Base-by-base conservation (phyloP, 768 basidiomycete species). In the Russula sp. region DNA sequence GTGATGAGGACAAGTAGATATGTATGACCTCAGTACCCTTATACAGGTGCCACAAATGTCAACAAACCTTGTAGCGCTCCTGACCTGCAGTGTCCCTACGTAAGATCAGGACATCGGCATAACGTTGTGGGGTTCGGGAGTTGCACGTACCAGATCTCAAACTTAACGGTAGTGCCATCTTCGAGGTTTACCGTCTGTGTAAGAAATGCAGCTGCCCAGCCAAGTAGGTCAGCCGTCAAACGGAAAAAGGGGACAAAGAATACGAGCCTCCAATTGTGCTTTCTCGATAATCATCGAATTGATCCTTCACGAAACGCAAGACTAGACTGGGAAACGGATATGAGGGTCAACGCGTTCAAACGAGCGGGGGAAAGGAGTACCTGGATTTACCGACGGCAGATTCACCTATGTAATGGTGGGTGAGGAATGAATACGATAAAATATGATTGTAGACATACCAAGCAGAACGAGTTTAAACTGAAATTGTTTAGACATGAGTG, bases 371-470 rank as follows among this genome's bases (percentile, higher is more conserved):
- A 37, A n/a, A 56, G 34, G 66, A 60, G 59, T 75, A 91, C 91
- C 91, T 92, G 64, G 89, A 92, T 81, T 99, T 99, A 57, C 97
- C 97, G 55, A 99, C 97, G 49, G 97, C 96, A 45, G 91, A 94
- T 79, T 98, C 95, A 70, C 95, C 94, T 97, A 66, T 72, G 40
- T n/a, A 69, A 66, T 32, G n/a, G 56, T 27, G 51, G 47, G 51
- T 27, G 59, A 31, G 22, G 44, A 50, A 14, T 27, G n/a, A 27
- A 40, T 16, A 13, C 39, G 22, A 49, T 48, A 22, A 39, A 51
- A 16, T 0, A 16, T 8, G 14, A 51, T 4, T 0, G 35, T 1
- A 20, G 14, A 78, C 83, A 67, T 65, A 91, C 97, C 97, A 66
- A 98, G 84, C 51, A 98, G 84, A 66, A 98, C 96, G 68, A 98